Conservation (phyloP, 2,329 filamentous ascomycete species). For the Cladosporium sp. region DNA sequence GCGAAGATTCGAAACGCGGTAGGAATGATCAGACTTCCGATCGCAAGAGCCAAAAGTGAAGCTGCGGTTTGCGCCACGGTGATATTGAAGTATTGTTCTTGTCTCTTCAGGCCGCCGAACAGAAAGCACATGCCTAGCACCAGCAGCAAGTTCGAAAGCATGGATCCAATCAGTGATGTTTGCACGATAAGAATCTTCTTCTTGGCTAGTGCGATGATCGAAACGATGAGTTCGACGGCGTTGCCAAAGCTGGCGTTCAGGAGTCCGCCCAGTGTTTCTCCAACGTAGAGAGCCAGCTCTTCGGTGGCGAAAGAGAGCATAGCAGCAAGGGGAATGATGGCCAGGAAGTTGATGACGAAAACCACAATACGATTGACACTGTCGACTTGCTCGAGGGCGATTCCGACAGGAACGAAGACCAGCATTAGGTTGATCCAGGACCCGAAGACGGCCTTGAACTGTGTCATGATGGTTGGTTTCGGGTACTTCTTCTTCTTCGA, state of each 20-base stretch:
- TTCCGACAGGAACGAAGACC: slow-evolving; percentile 69
- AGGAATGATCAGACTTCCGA: slow-evolving; percentile 80
- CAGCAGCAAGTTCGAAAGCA: slow-evolving; percentile 83
- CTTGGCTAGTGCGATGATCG: slow-evolving; percentile 73
- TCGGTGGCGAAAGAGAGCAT: slow-evolving; percentile 87
- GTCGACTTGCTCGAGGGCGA: slow-evolving; percentile 63
- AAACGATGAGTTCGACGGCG: slow-evolving; percentile 50
- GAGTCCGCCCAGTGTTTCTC: slow-evolving; percentile 81
- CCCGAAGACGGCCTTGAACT: slow-evolving; percentile 69
- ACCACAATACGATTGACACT: slow-evolving; percentile 52
- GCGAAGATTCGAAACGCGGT: slow-evolving; percentile 68
- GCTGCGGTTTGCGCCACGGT: slow-evolving; percentile 88
- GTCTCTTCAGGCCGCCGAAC: slow-evolving; percentile 71
- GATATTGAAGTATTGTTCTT: slow-evolving; percentile 85
- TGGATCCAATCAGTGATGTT: slow-evolving; percentile 85
- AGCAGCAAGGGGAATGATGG: slow-evolving; percentile 83
- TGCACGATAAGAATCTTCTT: slow-evolving; percentile 79
- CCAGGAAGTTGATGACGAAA: slow-evolving; percentile 89
- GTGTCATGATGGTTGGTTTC: slow-evolving; percentile 34
- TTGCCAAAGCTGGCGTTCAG: slow-evolving; percentile 87
- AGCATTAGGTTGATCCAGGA: slow-evolving; percentile 86
- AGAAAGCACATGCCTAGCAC: slow-evolving; percentile 93
- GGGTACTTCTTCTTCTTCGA: slow-evolving; percentile 25
- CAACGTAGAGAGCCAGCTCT: slow-evolving; percentile 71
- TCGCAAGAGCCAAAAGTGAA: slow-evolving; percentile 71